Percentiles rank a stretch among this genome's conserved stretches.
phyloP scores from a whole-genome alignment of 768 basidiomycete genomes.

The Pleurotus giganteus region DNA sequence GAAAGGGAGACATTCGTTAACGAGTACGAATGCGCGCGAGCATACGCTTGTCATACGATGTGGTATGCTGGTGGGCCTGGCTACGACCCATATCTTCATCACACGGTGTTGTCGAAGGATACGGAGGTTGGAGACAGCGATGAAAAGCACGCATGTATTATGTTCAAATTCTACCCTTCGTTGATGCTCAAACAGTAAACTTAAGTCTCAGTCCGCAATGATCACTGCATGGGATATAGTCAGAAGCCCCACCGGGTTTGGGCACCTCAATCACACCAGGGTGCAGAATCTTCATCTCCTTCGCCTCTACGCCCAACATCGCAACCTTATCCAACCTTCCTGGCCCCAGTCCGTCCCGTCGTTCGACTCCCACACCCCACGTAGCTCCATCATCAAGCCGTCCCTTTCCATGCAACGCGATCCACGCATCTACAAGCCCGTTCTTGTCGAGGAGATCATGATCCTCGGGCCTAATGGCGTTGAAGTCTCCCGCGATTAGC shows the following conservation, averaged over 20 bases:
- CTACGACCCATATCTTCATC: no score
- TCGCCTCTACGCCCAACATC: slow-evolving; percentile 30
- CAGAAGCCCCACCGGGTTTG: slow-evolving; percentile 20
- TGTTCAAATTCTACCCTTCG: no score
- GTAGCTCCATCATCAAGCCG: slow-evolving; percentile 34
- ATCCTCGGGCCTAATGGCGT: slow-evolving; percentile 37
- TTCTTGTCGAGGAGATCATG: slow-evolving; percentile 31
- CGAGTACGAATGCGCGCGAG: no score
- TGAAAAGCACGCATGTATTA: no score
- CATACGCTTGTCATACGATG: no score
- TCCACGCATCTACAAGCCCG: slow-evolving; percentile 41
- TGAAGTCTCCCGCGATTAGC: slow-evolving; percentile 48
- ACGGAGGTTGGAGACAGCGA: no score
- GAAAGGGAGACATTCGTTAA: no score
- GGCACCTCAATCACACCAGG: slow-evolving; percentile 32
- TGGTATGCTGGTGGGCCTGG: no score
- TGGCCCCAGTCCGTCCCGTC: slow-evolving; percentile 23
- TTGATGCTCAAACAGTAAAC: slow-evolving; percentile 17
- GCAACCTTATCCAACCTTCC: slow-evolving; percentile 41
- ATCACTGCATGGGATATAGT: slow-evolving; percentile 32
- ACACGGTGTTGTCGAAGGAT: no score
- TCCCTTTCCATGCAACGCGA: slow-evolving; percentile 31
- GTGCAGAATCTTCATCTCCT: slow-evolving; percentile 33
- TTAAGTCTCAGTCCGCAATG: slow-evolving; percentile 33
- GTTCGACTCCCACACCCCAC: slow-evolving; percentile 32